Evolutionary conservation across 192 early-diverging fungal genomes (phyloP).

Genomic region (Diversispora eburnea): DNA sequence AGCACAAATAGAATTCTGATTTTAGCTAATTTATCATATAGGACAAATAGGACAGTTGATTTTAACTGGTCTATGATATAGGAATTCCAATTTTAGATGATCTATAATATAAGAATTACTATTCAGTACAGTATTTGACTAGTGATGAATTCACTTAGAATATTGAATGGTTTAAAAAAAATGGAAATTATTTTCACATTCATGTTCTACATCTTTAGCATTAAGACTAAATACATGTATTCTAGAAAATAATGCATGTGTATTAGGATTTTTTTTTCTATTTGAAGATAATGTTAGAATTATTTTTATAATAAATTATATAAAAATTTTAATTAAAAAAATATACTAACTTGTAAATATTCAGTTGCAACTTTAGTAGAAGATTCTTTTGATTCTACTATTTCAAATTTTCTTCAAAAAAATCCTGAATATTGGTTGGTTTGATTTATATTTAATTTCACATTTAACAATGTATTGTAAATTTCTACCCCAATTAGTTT

Average conservation of each 20-base stretch:
- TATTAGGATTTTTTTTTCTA: slow-evolving; percentile 2
- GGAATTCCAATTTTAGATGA: too few relatives aligned
- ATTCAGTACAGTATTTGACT: too few relatives aligned
- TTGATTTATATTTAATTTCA: not conserved
- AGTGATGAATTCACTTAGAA: not conserved
- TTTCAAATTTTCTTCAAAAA: not conserved
- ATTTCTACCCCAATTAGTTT: not conserved
- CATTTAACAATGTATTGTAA: not conserved
- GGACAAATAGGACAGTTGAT: too few relatives aligned
- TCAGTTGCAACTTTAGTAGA: not conserved
- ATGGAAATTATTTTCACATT: not conserved
- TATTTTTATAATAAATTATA: not conserved
- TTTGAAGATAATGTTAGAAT: not conserved
- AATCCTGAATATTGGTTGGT: not conserved
- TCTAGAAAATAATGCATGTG: not conserved
- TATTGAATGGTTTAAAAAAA: not conserved
- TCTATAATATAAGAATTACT: too few relatives aligned
- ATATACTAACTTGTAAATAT: not conserved
- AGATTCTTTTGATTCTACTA: not conserved
- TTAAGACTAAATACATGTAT: not conserved
- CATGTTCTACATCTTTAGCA: not conserved
- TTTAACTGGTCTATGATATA: too few relatives aligned
- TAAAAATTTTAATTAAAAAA: not conserved
- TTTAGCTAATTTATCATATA: too few relatives aligned
- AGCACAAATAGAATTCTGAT: too few relatives aligned